Evolutionary conservation across 2,329 filamentous ascomycete genomes (phyloP).

Genomic region (Xylaria arbuscula): DNA sequence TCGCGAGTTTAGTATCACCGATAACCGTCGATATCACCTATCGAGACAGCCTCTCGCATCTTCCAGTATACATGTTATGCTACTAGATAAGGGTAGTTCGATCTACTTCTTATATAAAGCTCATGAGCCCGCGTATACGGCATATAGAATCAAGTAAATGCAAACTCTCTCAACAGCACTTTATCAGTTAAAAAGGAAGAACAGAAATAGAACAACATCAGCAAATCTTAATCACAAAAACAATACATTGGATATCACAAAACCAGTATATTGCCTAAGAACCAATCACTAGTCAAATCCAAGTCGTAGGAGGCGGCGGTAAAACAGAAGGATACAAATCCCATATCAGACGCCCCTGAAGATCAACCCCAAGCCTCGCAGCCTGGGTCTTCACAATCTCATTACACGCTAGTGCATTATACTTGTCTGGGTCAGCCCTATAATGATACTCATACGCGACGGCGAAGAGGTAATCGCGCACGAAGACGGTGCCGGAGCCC

Average conservation of each 20-base stretch:
- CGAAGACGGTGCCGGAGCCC: not conserved
- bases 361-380: not conserved
- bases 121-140: no score
- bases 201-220: not conserved
- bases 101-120: no score
- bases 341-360: not conserved
- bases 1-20: not conserved
- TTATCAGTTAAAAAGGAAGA: not conserved
- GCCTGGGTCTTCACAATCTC: not conserved
- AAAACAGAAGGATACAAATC: not conserved
- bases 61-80: not conserved
- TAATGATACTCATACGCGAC: constrained; percentile 1
- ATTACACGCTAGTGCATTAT: not conserved
- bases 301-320: not conserved
- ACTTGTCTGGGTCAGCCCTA: not conserved
- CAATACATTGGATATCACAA: not conserved
- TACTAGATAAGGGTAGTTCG: no score
- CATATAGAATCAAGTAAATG: no score
- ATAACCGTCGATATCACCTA: not conserved
- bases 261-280: not conserved
- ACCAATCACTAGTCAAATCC: not conserved
- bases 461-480: not conserved
- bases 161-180: not conserved
- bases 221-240: not conserved
- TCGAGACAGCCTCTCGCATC: not conserved